These are phyloP conservation scores for Dryas octopetala DNA, from an alignment of 306 rosid species.

Conservation along the genomic window DNA sequence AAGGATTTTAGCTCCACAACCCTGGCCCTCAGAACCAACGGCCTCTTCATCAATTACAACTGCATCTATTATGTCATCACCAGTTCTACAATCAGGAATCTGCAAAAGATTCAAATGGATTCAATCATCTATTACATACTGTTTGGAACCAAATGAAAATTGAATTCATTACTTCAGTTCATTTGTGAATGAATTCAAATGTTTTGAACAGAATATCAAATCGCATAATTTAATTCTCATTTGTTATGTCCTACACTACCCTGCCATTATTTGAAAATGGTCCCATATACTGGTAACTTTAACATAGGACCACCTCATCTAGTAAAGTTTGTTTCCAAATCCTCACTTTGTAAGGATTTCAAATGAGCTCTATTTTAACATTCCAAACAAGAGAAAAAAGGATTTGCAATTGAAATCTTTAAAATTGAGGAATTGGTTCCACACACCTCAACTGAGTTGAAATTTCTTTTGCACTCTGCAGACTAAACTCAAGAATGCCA, in stretches of 20 bases:
- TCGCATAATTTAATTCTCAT: too few species aligned
- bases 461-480: too few species aligned
- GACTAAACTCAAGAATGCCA: not conserved
- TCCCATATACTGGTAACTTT: too few species aligned
- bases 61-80: constrained; percentile 71
- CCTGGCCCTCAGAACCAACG: constrained; percentile 43
- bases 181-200: not conserved
- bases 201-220: not conserved
- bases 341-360: not conserved
- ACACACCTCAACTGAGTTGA: too few species aligned
- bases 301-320: not conserved
- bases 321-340: not conserved
- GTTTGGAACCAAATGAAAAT: not conserved
- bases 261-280: too few species aligned
- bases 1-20: constrained; percentile 80
- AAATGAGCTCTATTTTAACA: too few species aligned
- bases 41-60: constrained; percentile 88
- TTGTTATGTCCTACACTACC: too few species aligned
- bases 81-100: constrained; percentile 83
- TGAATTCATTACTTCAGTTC: not conserved
- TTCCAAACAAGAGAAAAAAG: too few species aligned
- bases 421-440: not conserved
- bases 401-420: too few species aligned
- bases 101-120: constrained; percentile 35
- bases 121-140: not conserved